Base-by-base conservation (phyloP, 2,329 filamentous ascomycete species). In the Scedosporium boydii region DNA sequence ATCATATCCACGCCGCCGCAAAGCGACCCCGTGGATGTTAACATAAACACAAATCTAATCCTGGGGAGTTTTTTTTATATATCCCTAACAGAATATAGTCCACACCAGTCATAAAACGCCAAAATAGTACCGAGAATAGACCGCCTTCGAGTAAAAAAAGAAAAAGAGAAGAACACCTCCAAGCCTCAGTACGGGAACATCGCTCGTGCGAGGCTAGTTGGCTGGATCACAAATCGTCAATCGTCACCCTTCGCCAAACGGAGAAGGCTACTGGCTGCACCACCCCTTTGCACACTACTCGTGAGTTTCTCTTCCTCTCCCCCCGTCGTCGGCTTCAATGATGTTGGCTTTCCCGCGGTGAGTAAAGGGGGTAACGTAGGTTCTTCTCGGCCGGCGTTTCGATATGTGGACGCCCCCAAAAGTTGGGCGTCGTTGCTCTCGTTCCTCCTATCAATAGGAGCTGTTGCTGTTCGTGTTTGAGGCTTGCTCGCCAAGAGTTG, bases 211-310 rank as follows among this genome's bases (percentile, higher is more conserved):
- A 38, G 34, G 34, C 34, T 38, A 12, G 34, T 16, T 10, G 23
- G 21, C 10, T 10, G 21, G 10, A 38, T 59, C 44, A 60, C n/a
- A 44, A 51, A 10, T 55, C 51, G 51, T 26, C 46, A 9, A 10
- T 55, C 51, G 51, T 26, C 46, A 9, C 70, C 68, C 63, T 72
- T 70, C 23, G 75, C 72, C 27, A 85, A 70, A 64, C 78, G 80
- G 64, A 85, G 67, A 66, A 87, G 68, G 6, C 80, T 82, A 67
- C 78, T 80, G 12, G 78, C 82, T 7, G 82, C 82, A 55, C 77
- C 75, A 3, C 77, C 81, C 63, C 77, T 77, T 44, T 79, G 73
- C 18, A 75, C 77, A 68, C 76, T 80, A 64, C 75, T 80, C 59
- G 76, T 76, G 59, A 80, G 65, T 23, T 64, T 65, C n/a, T 69